These are phyloP conservation scores for Aspergillus bombycis DNA, from an alignment of 2,329 filamentous ascomycete genomes.

Conservation along the genomic window DNA sequence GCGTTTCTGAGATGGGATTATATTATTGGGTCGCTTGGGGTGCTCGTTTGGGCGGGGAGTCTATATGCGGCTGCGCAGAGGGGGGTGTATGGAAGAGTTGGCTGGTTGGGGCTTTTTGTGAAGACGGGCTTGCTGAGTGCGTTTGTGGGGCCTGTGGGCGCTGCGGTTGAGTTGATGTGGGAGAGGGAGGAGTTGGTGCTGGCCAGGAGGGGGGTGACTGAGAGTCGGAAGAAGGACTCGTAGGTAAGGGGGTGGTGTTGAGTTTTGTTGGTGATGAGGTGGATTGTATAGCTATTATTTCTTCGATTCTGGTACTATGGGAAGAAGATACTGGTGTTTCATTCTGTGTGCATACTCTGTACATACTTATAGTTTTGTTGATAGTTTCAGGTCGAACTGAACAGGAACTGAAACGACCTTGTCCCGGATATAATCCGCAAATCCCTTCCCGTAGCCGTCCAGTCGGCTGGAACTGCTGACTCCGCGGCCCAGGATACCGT, in stretches of 20 bases:
- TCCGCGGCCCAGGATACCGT: conserved; percentile 49
- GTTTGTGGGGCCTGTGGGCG: conserved; percentile 49
- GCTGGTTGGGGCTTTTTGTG: conserved; percentile 31
- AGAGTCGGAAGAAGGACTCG: neutral
- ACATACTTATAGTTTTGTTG: neutral
- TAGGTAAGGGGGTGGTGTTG: neutral
- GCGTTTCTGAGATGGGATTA: conserved; percentile 56
- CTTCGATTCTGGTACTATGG: neutral
- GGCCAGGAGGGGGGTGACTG: neutral
- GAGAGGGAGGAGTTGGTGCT: conserved; percentile 52
- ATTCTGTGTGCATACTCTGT: too few relatives aligned
- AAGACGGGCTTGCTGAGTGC: conserved; percentile 41
- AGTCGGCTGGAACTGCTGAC: conserved; percentile 54
- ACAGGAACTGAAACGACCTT: conserved; percentile 47
- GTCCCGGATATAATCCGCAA: conserved; percentile 55
- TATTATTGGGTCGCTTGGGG: conserved; percentile 45
- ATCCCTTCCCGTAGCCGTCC: conserved; percentile 57
- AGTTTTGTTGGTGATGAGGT: neutral
- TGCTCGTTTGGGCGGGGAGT: conserved; percentile 51
- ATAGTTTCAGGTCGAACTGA: neutral
- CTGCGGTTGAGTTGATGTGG: conserved; percentile 52
- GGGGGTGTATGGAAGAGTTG: conserved; percentile 28
- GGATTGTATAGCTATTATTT: neutral
- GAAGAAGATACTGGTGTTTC: too few relatives aligned
- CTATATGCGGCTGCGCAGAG: conserved; percentile 38